phyloP scores from a whole-genome alignment of 2,329 filamentous ascomycete genomes.

The Gyromitra esculenta region DNA sequence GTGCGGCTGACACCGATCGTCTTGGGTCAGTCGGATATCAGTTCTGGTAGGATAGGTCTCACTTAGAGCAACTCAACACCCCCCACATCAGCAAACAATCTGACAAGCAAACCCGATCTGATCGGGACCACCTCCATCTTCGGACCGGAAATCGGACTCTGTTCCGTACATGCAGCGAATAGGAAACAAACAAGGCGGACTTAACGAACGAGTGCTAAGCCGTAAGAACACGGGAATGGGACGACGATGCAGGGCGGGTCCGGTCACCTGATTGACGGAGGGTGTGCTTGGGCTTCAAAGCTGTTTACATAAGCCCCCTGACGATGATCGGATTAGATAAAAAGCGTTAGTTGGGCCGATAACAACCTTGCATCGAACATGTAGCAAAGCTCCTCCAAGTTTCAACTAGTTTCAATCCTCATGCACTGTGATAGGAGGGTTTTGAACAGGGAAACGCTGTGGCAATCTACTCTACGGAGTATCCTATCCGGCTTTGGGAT shows the following conservation, averaged over 20 bases:
- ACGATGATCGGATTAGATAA: conserved; percentile 49
- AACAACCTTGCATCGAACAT: conserved; percentile 20
- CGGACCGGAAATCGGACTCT: conserved; percentile 19
- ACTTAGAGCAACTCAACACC: conserved; percentile 22
- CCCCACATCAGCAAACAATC: conserved; percentile 42
- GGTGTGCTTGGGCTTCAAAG: not conserved
- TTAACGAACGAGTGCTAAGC: conserved; percentile 21
- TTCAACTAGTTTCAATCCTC: conserved; percentile 43
- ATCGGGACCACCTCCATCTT: conserved; percentile 33
- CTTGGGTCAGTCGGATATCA: not conserved
- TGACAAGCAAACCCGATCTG: conserved; percentile 39
- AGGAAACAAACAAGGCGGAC: conserved; percentile 10
- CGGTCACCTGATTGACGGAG: conserved; percentile 35
- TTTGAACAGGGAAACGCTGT: not conserved
- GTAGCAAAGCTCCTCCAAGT: conserved; percentile 32
- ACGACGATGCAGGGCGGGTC: conserved; percentile 10
- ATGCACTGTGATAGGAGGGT: conserved; percentile 32
- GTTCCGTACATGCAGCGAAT: conserved; percentile 25
- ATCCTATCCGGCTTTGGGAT: conserved; percentile 2
- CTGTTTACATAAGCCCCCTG: not conserved
- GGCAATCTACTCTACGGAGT: conserved; percentile 10
- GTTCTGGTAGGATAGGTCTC: conserved; percentile 43
- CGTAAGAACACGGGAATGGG: conserved; percentile 28
- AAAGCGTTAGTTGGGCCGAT: conserved; percentile 36
- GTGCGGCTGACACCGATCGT: conserved; percentile 35